phyloP scores from a whole-genome alignment of 2,329 filamentous ascomycete genomes.

The Lithohypha guttulata region DNA sequence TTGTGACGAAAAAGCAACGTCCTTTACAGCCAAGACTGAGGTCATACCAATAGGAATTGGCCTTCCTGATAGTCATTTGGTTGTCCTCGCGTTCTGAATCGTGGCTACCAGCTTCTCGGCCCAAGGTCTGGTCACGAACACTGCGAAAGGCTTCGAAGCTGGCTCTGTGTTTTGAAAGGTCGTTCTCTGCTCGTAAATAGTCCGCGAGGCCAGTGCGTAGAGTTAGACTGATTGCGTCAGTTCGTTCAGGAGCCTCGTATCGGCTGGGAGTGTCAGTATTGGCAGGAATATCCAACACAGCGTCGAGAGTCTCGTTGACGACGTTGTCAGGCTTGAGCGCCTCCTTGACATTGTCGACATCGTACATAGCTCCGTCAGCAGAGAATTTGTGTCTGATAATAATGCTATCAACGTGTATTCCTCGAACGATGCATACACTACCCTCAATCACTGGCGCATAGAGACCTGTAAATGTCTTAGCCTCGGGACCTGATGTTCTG shows the following conservation, averaged over 20 bases:
- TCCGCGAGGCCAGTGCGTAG: slow-evolving; percentile 8
- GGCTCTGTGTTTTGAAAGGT: slow-evolving; percentile 6
- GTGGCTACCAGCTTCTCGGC: background rate
- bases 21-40: slow-evolving; percentile 7
- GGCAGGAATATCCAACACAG: slow-evolving; percentile 4
- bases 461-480: background rate
- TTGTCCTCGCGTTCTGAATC: too few relatives aligned
- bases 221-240: slow-evolving; percentile 10
- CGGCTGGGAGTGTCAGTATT: background rate
- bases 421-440: background rate
- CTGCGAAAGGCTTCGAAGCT: slow-evolving; percentile 5
- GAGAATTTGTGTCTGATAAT: background rate
- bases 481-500: background rate
- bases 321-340: background rate
- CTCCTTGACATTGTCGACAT: background rate
- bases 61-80: background rate
- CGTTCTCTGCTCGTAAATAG: slow-evolving; percentile 9
- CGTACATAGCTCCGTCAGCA: background rate
- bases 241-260: background rate
- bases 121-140: background rate
- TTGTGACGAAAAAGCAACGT: slow-evolving; percentile 9
- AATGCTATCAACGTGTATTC: background rate
- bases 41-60: slow-evolving; percentile 4
- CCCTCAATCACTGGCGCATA: background rate
- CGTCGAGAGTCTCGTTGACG: background rate